Evolutionary conservation across 2,329 filamentous ascomycete species (phyloP).

Genomic region (Paracoccidioides brasiliensis): DNA sequence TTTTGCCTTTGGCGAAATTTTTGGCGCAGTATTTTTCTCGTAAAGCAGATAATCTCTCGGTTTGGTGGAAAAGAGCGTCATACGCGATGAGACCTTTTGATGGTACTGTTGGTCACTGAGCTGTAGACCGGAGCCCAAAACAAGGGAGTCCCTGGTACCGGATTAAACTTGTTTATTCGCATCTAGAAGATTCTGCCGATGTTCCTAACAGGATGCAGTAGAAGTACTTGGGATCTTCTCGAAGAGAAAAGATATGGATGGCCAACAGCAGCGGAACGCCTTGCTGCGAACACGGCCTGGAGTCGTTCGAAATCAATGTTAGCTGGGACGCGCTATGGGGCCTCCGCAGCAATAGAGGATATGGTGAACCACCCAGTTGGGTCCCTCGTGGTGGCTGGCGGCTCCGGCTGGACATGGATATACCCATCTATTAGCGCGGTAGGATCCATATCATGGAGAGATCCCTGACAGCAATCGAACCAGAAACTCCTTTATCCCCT

Average conservation of each 20-base stretch:
- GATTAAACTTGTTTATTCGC: conserved; percentile 16
- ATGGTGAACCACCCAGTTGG: conserved; percentile 27
- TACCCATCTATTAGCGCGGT: conserved; percentile 17
- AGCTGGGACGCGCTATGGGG: conserved; percentile 40
- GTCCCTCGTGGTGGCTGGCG: conserved; percentile 18
- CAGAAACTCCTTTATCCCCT: conserved; percentile 37
- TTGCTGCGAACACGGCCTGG: conserved; percentile 33
- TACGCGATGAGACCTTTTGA: conserved; percentile 27
- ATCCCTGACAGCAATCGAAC: conserved; percentile 34
- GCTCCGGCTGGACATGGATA: conserved; percentile 29
- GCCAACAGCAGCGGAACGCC: conserved; percentile 35
- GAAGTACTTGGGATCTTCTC: conserved; percentile 49
- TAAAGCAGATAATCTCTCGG: conserved; percentile 16
- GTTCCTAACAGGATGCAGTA: conserved; percentile 31
- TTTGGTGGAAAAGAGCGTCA: conserved; percentile 24
- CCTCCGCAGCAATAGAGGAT: conserved; percentile 34
- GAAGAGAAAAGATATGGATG: conserved; percentile 42
- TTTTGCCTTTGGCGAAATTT: conserved; percentile 19
- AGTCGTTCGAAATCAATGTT: conserved; percentile 36
- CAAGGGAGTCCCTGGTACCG: conserved; percentile 3
- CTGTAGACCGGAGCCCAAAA: conserved; percentile 33
- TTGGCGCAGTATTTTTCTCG: conserved; percentile 20
- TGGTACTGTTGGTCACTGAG: conserved; percentile 21
- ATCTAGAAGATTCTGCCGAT: conserved; percentile 36
- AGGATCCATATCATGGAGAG: conserved; percentile 42